phyloP scores from a whole-genome alignment of 2,329 filamentous ascomycete genomes.

The Hypoxylon sp. region DNA sequence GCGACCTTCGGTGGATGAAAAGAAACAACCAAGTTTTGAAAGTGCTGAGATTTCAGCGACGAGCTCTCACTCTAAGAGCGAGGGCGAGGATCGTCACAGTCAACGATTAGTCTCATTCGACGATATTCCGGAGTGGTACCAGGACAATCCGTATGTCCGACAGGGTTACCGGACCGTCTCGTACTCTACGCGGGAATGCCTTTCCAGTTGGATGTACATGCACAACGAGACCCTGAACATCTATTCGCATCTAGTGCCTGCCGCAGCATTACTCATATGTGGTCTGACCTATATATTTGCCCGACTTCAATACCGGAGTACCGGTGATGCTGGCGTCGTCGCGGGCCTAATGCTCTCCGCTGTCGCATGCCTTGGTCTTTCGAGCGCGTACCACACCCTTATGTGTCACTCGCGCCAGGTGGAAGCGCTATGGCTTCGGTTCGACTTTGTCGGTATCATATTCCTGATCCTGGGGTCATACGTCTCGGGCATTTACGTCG shows the following conservation, averaged over 20 bases:
- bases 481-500: conserved; percentile 71
- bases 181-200: conserved; percentile 64
- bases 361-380: conserved; percentile 60
- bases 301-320: conserved; percentile 48
- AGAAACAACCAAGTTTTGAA: conserved; percentile 11
- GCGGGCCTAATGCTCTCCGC: conserved; percentile 64
- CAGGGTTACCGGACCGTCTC: conserved; percentile 70
- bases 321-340: conserved; percentile 59
- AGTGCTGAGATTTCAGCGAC: conserved; percentile 18
- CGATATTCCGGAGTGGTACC: conserved; percentile 44
- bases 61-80: conserved; percentile 11
- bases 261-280: conserved; percentile 50
- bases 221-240: conserved; percentile 69
- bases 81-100: conserved; percentile 12
- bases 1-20: conserved; percentile 22
- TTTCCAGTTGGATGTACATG: conserved; percentile 65
- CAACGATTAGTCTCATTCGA: conserved; percentile 33
- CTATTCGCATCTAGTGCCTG: conserved; percentile 70
- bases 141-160: conserved; percentile 73
- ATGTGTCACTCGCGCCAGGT: conserved; percentile 71
- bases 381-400: conserved; percentile 70
- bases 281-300: conserved; percentile 50
- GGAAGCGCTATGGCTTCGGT: conserved; percentile 68
- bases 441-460: conserved; percentile 77
- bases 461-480: conserved; percentile 73